These are phyloP conservation scores for Botrytis pseudocinerea DNA, from an alignment of 2,329 filamentous ascomycete genomes.

Conservation along the genomic window DNA sequence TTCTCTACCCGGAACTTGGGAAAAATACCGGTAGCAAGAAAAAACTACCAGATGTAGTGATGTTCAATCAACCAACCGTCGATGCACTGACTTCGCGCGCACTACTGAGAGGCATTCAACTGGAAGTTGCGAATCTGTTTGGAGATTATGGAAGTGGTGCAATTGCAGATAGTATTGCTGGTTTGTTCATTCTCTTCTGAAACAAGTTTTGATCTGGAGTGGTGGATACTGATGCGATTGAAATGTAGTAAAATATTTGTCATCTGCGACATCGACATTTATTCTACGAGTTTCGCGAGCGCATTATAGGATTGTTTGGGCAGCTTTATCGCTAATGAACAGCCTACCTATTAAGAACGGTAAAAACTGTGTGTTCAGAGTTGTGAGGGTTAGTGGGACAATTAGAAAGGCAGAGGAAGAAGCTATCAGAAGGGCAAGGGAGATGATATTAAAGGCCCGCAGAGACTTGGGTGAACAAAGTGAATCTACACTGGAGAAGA, in stretches of 20 bases:
- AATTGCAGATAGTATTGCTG: slow-evolving; percentile 65
- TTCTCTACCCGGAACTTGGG: slow-evolving; percentile 71
- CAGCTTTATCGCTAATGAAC: slow-evolving; percentile 79
- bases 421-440: slow-evolving; percentile 74
- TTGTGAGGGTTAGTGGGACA: slow-evolving; percentile 86
- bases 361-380: slow-evolving; percentile 73
- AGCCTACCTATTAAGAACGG: slow-evolving; percentile 59
- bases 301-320: slow-evolving; percentile 87
- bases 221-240: slow-evolving; percentile 10
- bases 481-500: slow-evolving; percentile 43
- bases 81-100: slow-evolving; percentile 66
- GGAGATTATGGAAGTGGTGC: slow-evolving; percentile 87
- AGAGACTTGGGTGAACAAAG: slow-evolving; percentile 49
- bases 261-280: slow-evolving; percentile 87
- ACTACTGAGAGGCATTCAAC: slow-evolving; percentile 68
- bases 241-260: slow-evolving; percentile 81
- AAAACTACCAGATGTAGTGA: slow-evolving; percentile 59
- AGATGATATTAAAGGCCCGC: slow-evolving; percentile 67
- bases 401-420: slow-evolving; percentile 92
- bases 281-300: slow-evolving; percentile 82
- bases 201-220: background rate
- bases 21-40: slow-evolving; percentile 37
- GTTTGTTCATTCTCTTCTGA: slow-evolving; percentile 47
- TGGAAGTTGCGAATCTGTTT: slow-evolving; percentile 71
- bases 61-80: slow-evolving; percentile 77